Evolutionary conservation across 495 filamentous ascomycete species (phyloP).

Genomic region (Neurospora sp.): DNA sequence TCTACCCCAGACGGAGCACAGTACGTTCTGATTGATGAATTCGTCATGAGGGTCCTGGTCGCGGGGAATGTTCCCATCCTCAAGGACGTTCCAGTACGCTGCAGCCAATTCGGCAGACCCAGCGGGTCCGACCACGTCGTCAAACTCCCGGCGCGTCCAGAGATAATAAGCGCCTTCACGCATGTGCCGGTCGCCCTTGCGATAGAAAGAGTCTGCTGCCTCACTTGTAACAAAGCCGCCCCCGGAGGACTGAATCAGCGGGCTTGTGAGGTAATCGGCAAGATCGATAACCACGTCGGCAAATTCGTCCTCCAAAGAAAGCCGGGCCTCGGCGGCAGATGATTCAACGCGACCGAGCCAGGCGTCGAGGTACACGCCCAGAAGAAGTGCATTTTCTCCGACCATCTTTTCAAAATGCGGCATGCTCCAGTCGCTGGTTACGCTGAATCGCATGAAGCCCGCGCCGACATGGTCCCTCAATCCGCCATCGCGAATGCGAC

Average conservation of each 20-base stretch:
- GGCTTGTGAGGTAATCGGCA: conserved; percentile 66
- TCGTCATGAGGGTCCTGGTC: conserved; percentile 86
- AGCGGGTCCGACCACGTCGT: conserved; percentile 52
- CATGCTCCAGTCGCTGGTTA: conserved; percentile 82
- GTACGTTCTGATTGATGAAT: conserved; percentile 73
- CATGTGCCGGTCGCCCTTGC: conserved; percentile 68
- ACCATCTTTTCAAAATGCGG: conserved; percentile 99
- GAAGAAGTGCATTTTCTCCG: conserved; percentile 83
- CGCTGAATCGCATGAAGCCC: conserved; percentile 83
- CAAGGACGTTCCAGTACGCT: conserved; percentile 75
- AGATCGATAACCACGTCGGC: conserved; percentile 75
- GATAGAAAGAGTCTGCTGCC: conserved; percentile 81
- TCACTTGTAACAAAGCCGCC: conserved; percentile 87
- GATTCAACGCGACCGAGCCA: conserved; percentile 61
- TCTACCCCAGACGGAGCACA: conserved; percentile 24
- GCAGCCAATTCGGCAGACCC: conserved; percentile 49
- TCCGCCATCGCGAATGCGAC: conserved; percentile 74
- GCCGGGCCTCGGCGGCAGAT: conserved; percentile 10
- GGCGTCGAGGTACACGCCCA: conserved; percentile 80
- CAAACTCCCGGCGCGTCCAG: conserved; percentile 85
- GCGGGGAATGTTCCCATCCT: conserved; percentile 79
- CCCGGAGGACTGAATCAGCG: conserved; percentile 50
- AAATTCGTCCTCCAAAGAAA: conserved; percentile 41
- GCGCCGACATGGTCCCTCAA: conserved; percentile 86
- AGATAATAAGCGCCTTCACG: conserved; percentile 92